Evolutionary conservation across 352 stramenopile genomes (phyloP), one percentile per base, ranked within the genome.

Genomic region (Peronospora destructor): DNA sequence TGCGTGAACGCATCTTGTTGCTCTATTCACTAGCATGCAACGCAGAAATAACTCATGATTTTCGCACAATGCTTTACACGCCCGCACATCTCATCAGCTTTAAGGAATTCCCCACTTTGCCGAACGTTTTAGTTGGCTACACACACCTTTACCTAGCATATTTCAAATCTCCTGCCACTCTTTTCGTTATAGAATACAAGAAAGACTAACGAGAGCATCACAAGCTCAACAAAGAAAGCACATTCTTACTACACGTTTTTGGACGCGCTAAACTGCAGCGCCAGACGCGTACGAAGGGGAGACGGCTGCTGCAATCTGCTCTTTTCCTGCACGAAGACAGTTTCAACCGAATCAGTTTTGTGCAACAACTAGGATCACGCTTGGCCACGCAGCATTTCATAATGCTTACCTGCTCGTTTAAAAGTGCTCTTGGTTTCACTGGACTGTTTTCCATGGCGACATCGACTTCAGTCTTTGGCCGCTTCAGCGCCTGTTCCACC

Each of bases 401-500:
- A 13, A 17, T 38, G 4, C 28, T 29, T 28, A 78, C 71, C 59
- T 78, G 45, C 4, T 76, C 65, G 13, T 61, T 67, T 21, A 78
- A 37, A n/a, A 83, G 57, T 2, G 56, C 58, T 6, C 60, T 67
- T 3, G 64, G 54, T 51, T 86, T 85, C 2, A 77, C 44, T 2
- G 77, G 77, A 58, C 74, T 86, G 53, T 74, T 77, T 41, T 86
- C 73, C 76, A 90, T 87, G 1, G 79, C 79, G 42, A 72, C 47
- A 50, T 90, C 79, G 13, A 90, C 64, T 7, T 70, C 59, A 0
- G 72, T 87, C 66, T 87, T 87, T 12, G 79, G 76, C 6, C 76
- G 72, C 51, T 90, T 90, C 66, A 90, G 85, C 4, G 79, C 72
- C 14, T 72, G 63, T 53, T 86, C 72, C 14, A 87, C 68, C 79